Conservation (phyloP, 768 basidiomycete species). For the Mrakia frigida region DNA sequence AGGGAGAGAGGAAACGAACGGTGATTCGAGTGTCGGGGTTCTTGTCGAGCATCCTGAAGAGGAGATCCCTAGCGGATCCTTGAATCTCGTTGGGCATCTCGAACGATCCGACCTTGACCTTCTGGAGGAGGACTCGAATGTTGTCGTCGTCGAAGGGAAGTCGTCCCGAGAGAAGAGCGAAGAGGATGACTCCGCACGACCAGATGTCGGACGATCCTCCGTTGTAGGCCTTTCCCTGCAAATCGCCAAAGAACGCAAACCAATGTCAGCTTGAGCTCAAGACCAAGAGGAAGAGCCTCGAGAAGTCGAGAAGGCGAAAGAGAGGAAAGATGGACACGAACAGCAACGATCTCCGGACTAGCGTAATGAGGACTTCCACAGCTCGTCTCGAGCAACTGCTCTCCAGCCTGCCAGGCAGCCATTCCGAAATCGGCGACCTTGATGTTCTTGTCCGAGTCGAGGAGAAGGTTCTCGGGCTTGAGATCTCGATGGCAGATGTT, state of each 20-base stretch:
- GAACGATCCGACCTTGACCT: constrained; percentile 68
- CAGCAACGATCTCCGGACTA: constrained; percentile 82
- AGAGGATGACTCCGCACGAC: constrained; percentile 93
- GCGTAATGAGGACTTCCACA: constrained; percentile 96
- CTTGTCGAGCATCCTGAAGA: constrained; percentile 71
- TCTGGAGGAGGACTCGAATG: constrained; percentile 65
- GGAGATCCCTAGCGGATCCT: constrained; percentile 65
- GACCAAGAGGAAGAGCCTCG: constrained; percentile 19
- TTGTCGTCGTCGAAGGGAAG: constrained; percentile 95
- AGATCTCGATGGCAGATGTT: constrained; percentile 91
- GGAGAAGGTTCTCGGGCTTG: constrained; percentile 87
- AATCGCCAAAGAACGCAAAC: not conserved
- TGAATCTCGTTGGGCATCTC: constrained; percentile 69
- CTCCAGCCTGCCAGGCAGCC: constrained; percentile 84
- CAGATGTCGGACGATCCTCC: constrained; percentile 88
- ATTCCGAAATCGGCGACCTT: constrained; percentile 98
- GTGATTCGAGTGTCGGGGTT: constrained; percentile 71
- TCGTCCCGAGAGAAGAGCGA: constrained; percentile 74
- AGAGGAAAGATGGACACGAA: constrained; percentile 26
- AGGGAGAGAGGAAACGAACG: constrained; percentile 36
- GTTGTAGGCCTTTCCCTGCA: constrained; percentile 69
- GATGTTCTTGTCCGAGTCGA: constrained; percentile 76
- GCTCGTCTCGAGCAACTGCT: constrained; percentile 71
- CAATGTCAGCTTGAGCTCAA: not conserved
- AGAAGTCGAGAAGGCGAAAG: no score